Percentiles rank a stretch among this genome's conserved stretches.
These are phyloP conservation scores for Exserohilum turcica DNA, from an alignment of 2,329 filamentous ascomycete species.

Conservation along the genomic window DNA sequence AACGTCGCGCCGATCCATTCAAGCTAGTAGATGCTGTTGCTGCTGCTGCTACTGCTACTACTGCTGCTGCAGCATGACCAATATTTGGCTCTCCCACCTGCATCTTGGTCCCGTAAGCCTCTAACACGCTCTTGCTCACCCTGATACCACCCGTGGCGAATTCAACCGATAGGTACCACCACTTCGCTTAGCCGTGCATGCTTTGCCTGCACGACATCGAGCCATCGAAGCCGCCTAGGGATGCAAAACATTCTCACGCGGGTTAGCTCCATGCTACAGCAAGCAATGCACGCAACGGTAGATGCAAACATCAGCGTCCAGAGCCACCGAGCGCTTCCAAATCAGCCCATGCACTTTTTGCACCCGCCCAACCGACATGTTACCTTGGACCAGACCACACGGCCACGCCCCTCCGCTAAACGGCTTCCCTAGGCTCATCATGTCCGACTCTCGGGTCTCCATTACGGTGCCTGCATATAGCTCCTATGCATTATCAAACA, in stretches of 20 bases:
- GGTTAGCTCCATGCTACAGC: constrained; percentile 7
- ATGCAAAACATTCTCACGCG: constrained; percentile 9
- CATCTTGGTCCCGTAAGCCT: constrained; percentile 12
- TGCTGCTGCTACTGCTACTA: too few relatives aligned
- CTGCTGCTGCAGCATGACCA: constrained; percentile 14
- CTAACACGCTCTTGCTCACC: constrained; percentile 4
- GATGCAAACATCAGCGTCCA: background rate
- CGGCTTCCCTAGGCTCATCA: constrained; percentile 1
- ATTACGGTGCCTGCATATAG: background rate
- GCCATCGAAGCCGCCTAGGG: constrained; percentile 12
- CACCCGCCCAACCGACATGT: background rate
- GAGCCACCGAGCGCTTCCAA: background rate
- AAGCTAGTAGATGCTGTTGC: too few relatives aligned
- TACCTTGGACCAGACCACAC: background rate
- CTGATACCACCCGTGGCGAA: constrained; percentile 1
- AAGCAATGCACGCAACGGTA: constrained; percentile 3
- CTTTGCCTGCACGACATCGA: constrained; percentile 16
- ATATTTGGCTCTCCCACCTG: constrained; percentile 13
- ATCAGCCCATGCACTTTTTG: background rate
- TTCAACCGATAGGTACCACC: constrained; percentile 5
- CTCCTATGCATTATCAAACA: background rate
- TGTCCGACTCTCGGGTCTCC: background rate
- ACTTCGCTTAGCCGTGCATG: constrained; percentile 24
- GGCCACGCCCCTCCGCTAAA: background rate
- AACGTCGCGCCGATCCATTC: constrained; percentile 20